Evolutionary conservation across 257 asterid species (phyloP).

Genomic region (Solanum phureja): DNA sequence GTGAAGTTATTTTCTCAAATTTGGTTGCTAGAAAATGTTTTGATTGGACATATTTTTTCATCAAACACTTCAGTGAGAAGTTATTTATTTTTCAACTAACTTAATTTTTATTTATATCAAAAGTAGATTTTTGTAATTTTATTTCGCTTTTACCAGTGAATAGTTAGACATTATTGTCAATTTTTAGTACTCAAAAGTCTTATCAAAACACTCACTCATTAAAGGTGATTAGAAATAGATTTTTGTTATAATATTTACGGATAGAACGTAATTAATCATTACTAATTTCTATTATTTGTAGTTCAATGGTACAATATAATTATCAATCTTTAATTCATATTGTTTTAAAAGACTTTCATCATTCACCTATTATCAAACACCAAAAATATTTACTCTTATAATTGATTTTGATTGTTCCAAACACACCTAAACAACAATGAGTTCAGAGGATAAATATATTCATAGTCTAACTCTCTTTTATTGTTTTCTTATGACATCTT

Average conservation of each 20-base stretch:
- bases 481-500: neutral
- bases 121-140: neutral
- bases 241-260: neutral
- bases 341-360: neutral
- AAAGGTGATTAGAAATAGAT: neutral
- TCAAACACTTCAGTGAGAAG: neutral
- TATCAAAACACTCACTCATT: neutral
- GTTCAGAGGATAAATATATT: neutral
- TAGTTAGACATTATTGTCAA: neutral
- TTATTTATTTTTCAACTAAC: neutral
- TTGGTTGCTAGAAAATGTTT: neutral
- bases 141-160: neutral
- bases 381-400: neutral
- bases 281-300: neutral
- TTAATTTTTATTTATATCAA: neutral
- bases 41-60: neutral
- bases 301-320: neutral
- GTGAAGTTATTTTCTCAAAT: neutral
- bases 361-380: neutral
- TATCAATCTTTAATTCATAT: neutral
- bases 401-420: neutral
- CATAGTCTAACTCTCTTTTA: too few species aligned
- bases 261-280: neutral
- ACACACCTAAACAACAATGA: neutral
- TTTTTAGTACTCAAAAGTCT: neutral